phyloP scores from a whole-genome alignment of 1,284 basidiomycete species.

The Cutaneotrichosporon sp. region DNA sequence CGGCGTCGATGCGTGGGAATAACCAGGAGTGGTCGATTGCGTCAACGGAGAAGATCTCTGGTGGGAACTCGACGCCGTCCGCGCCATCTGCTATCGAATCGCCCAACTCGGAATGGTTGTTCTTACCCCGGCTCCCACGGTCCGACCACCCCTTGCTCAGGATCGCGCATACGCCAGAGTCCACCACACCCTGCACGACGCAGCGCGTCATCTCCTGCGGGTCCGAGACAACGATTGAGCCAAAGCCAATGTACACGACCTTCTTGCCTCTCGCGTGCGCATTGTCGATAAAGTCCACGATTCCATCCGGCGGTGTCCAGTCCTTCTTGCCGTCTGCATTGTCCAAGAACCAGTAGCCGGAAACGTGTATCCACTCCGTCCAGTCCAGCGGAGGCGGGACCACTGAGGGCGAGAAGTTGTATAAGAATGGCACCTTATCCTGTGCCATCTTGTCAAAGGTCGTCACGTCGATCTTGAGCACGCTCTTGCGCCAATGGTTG shows the following conservation, averaged over 20 bases:
- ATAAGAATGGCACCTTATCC: slow-evolving; percentile 62
- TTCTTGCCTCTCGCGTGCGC: slow-evolving; percentile 76
- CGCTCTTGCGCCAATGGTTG: slow-evolving; percentile 67
- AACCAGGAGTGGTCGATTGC: slow-evolving; percentile 97
- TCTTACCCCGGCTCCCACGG: slow-evolving; percentile 64
- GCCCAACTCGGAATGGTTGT: slow-evolving; percentile 27
- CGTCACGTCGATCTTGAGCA: slow-evolving; percentile 61
- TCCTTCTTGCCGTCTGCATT: slow-evolving; percentile 85
- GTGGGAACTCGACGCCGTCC: slow-evolving; percentile 60
- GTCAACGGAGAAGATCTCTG: slow-evolving; percentile 72
- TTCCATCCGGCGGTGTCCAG: slow-evolving; percentile 78
- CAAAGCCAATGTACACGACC: slow-evolving; percentile 96
- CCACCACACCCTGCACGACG: slow-evolving; percentile 81
- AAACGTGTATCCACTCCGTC: slow-evolving; percentile 97
- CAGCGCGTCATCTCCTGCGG: slow-evolving; percentile 86
- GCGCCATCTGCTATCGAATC: slow-evolving; percentile 36
- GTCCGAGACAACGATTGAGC: slow-evolving; percentile 96
- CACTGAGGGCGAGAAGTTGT: slow-evolving; percentile 64
- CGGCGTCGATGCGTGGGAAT: slow-evolving; percentile 88
- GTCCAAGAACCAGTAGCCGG: slow-evolving; percentile 93
- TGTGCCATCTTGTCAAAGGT: slow-evolving; percentile 62
- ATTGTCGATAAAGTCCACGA: slow-evolving; percentile 76
- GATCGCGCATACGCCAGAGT: slow-evolving; percentile 83
- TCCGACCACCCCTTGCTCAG: slow-evolving; percentile 98
- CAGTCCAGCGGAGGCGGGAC: slow-evolving; percentile 92